Evolutionary conservation across 2,329 filamentous ascomycete genomes (phyloP).

Genomic region (Tolypocladium album): DNA sequence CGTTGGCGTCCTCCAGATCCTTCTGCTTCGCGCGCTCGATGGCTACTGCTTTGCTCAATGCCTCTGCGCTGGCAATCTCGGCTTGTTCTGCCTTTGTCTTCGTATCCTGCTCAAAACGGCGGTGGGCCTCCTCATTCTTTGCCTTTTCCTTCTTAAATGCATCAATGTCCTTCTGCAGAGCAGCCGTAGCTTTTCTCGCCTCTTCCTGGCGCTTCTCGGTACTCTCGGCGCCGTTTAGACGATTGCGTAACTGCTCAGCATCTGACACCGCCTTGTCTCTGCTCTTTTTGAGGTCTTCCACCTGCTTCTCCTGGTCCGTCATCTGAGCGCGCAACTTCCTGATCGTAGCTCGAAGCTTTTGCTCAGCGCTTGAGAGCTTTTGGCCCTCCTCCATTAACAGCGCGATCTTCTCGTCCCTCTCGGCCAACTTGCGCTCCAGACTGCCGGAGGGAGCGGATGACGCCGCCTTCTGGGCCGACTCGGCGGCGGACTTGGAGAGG

Average conservation of each 20-base stretch:
- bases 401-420: slow-evolving; percentile 85
- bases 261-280: slow-evolving; percentile 49
- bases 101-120: slow-evolving; percentile 59
- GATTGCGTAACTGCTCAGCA: slow-evolving; percentile 31
- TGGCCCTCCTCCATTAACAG: slow-evolving; percentile 87
- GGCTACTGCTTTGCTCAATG: slow-evolving; percentile 56
- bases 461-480: slow-evolving; percentile 60
- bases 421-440: slow-evolving; percentile 67
- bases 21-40: slow-evolving; percentile 48
- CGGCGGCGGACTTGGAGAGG: slow-evolving; percentile 67
- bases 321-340: slow-evolving; percentile 67
- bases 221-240: slow-evolving; percentile 37
- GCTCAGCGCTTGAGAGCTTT: slow-evolving; percentile 73
- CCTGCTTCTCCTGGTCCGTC: slow-evolving; percentile 53
- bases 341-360: slow-evolving; percentile 72
- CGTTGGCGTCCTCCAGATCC: slow-evolving; percentile 45
- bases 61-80: slow-evolving; percentile 54
- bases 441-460: slow-evolving; percentile 53
- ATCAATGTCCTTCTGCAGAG: slow-evolving; percentile 26
- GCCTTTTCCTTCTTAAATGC: slow-evolving; percentile 38
- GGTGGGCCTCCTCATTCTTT: slow-evolving; percentile 52
- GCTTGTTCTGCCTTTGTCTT: slow-evolving; percentile 54
- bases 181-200: slow-evolving; percentile 43
- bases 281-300: slow-evolving; percentile 46
- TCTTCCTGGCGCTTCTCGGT: slow-evolving; percentile 43